phyloP scores from a whole-genome alignment of 78 protist genomes.

The Tieghemostelium lacteum region DNA sequence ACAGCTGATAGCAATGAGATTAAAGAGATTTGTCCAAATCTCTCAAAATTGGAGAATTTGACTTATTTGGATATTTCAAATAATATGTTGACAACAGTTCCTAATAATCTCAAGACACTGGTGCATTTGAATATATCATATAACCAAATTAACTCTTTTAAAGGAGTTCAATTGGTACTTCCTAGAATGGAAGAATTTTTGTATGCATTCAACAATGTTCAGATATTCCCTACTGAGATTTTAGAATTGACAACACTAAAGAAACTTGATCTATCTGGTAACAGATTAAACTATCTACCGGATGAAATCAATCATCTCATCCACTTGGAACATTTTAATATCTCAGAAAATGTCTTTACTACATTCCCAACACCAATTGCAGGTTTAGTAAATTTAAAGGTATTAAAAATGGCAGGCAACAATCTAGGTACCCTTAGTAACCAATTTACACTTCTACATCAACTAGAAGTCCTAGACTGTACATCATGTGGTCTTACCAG shows the following conservation, averaged over 20 bases:
- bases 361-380: slow-evolving; percentile 72
- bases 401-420: not conserved
- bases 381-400: not conserved
- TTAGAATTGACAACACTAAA: slow-evolving; percentile 36
- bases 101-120: slow-evolving; percentile 47
- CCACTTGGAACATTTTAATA: slow-evolving; percentile 6
- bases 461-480: slow-evolving; percentile 21
- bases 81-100: slow-evolving; percentile 32
- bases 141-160: slow-evolving; percentile 28
- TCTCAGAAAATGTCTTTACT: slow-evolving; percentile 55
- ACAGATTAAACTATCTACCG: slow-evolving; percentile 51
- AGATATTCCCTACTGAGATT: slow-evolving; percentile 62
- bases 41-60: slow-evolving; percentile 27
- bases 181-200: slow-evolving; percentile 49
- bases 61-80: slow-evolving; percentile 33
- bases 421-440: slow-evolving; percentile 22
- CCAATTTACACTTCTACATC: slow-evolving; percentile 24
- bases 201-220: slow-evolving; percentile 55
- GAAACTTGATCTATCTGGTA: slow-evolving; percentile 32
- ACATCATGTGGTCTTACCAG: slow-evolving; percentile 30
- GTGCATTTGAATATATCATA: slow-evolving; percentile 11
- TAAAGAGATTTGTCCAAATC: slow-evolving; percentile 15
- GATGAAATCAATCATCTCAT: slow-evolving; percentile 38
- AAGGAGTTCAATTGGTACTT: not conserved
- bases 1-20: slow-evolving; percentile 64